phyloP scores from a whole-genome alignment of 148 eudicot genomes.

The Fagopyrum esculentum region DNA sequence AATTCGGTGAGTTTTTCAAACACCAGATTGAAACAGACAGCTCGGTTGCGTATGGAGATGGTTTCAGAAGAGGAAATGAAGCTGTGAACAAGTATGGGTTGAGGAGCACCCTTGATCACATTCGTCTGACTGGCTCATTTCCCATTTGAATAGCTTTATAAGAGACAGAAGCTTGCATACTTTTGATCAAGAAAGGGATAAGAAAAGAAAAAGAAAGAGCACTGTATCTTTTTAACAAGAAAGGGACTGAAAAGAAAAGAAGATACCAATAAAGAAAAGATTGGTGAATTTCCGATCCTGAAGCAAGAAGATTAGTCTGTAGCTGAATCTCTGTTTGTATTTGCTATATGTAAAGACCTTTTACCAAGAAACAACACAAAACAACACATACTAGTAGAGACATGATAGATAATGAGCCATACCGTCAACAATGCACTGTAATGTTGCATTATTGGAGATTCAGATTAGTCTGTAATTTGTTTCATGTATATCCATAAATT shows the following conservation, averaged over 20 bases:
- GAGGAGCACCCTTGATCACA: slow-evolving; percentile 48
- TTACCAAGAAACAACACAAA: too few relatives aligned
- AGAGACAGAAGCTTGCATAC: not conserved
- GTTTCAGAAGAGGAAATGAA: slow-evolving; percentile 50
- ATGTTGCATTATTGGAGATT: too few relatives aligned
- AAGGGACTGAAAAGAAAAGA: too few relatives aligned
- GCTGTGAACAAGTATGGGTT: slow-evolving; percentile 58
- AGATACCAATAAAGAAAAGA: not conserved
- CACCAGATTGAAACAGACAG: slow-evolving; percentile 63
- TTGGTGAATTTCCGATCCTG: not conserved
- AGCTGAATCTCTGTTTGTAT: slow-evolving; percentile 2
- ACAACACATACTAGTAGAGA: not conserved
- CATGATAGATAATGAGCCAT: not conserved
- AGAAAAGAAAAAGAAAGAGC: too few relatives aligned
- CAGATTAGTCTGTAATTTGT: too few relatives aligned
- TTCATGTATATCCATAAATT: too few relatives aligned
- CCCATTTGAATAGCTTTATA: slow-evolving; percentile 26
- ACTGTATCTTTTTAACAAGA: too few relatives aligned
- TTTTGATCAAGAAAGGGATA: too few relatives aligned
- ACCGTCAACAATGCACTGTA: slow-evolving; percentile 8
- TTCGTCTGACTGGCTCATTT: slow-evolving; percentile 45
- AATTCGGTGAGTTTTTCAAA: slow-evolving; percentile 56
- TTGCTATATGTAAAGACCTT: not conserved
- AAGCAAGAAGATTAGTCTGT: not conserved
- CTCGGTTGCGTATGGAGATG: slow-evolving; percentile 52